Conservation (phyloP, 2,329 filamentous ascomycete species). For the Fusarium buxicola region DNA sequence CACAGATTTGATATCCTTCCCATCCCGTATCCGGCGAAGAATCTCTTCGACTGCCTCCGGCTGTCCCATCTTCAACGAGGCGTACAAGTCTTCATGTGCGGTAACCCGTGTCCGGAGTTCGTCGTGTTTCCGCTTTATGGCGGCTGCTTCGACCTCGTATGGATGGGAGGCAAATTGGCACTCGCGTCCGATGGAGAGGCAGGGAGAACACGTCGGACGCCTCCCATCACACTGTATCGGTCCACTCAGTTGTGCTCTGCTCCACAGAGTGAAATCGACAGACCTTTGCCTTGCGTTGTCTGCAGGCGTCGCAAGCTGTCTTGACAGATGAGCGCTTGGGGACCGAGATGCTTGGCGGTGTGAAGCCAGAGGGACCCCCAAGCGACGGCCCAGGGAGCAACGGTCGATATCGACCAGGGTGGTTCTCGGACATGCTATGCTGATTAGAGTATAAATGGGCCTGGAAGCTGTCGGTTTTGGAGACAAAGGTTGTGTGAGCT, state of each 20-base stretch:
- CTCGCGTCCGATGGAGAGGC: constrained; percentile 10
- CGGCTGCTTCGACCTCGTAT: constrained; percentile 17
- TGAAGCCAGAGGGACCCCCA: not conserved
- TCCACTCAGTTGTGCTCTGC: constrained; percentile 2
- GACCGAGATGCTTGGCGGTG: constrained; percentile 17
- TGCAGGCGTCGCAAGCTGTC: constrained; percentile 29
- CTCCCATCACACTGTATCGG: constrained; percentile 22
- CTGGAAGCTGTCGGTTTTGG: too few relatives aligned
- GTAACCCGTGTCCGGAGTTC: constrained; percentile 8
- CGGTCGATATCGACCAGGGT: constrained; percentile 5
- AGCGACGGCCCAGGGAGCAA: constrained; percentile 21
- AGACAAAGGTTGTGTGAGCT: not conserved
- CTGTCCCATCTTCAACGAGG: constrained; percentile 10
- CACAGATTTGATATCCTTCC: constrained; percentile 15
- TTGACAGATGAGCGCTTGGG: constrained; percentile 29
- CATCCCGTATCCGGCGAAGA: constrained; percentile 25
- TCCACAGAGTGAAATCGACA: too few relatives aligned
- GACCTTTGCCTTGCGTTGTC: constrained; percentile 34
- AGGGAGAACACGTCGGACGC: constrained; percentile 28
- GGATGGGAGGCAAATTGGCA: constrained; percentile 22
- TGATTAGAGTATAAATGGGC: not conserved
- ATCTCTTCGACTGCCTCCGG: constrained; percentile 28
- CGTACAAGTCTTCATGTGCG: constrained; percentile 21
- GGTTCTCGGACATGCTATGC: constrained; percentile 8
- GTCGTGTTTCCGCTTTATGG: constrained; percentile 25